Conservation (phyloP, 495 filamentous ascomycete species). For the Tuber borchii region DNA sequence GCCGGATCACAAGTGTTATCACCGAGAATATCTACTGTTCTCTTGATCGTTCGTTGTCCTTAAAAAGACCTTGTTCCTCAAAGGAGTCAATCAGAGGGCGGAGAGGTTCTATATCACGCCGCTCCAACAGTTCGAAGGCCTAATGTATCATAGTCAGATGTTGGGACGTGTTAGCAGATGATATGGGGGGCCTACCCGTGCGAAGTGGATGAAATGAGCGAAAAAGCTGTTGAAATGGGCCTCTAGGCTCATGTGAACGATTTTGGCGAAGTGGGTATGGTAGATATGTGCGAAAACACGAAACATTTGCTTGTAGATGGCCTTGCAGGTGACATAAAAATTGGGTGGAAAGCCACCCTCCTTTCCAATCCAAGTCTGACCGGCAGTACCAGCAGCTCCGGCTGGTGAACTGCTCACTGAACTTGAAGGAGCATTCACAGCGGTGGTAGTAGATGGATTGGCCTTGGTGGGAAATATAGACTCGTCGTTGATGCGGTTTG, state of each 20-base stretch:
- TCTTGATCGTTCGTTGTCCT: conserved; percentile 36
- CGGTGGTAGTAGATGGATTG: conserved; percentile 45
- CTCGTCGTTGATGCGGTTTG: conserved; percentile 64
- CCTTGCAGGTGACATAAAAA: conserved; percentile 65
- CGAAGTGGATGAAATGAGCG: conserved; percentile 69
- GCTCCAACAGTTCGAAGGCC: conserved; percentile 59
- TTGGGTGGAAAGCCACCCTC: conserved; percentile 65
- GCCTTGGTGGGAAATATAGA: conserved; percentile 62
- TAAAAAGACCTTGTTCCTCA: conserved; percentile 42
- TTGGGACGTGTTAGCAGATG: neutral
- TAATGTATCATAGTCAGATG: conserved; percentile 43
- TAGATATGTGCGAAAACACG: conserved; percentile 70
- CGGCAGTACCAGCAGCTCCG: conserved; percentile 18
- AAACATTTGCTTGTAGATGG: conserved; percentile 76
- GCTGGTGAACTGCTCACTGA: conserved; percentile 13
- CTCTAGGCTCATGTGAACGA: conserved; percentile 59
- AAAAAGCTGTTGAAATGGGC: conserved; percentile 72
- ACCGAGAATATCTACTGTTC: conserved; percentile 17
- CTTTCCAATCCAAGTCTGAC: conserved; percentile 64
- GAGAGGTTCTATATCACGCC: conserved; percentile 71
- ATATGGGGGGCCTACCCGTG: conserved; percentile 26
- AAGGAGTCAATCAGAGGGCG: conserved; percentile 64
- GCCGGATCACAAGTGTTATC: neutral
- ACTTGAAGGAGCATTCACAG: conserved; percentile 48
- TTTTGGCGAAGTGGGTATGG: conserved; percentile 59